phyloP scores from a whole-genome alignment of 192 early-diverging fungal genomes.

The Umbelopsis vinacea region DNA sequence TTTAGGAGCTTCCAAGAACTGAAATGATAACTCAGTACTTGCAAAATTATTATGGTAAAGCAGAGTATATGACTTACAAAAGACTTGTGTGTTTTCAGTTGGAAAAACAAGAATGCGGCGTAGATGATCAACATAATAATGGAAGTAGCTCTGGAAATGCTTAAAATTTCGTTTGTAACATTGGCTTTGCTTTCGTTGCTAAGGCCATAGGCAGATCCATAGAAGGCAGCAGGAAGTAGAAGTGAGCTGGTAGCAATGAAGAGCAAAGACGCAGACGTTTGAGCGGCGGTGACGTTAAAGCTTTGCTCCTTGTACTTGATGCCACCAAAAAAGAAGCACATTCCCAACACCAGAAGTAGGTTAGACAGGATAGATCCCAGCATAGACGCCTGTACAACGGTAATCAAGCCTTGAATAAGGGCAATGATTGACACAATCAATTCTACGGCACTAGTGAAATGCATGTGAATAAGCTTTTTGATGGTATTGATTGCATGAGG shows the following conservation, averaged over 20 bases:
- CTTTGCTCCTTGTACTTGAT: constrained; percentile 72
- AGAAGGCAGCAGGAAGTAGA: constrained; percentile 74
- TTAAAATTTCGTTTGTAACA: constrained; percentile 55
- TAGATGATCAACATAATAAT: constrained; percentile 74
- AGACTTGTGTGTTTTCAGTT: constrained; percentile 80
- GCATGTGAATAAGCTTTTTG: constrained; percentile 43
- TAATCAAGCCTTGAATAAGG: constrained; percentile 73
- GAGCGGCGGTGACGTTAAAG: constrained; percentile 72
- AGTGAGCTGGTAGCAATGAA: constrained; percentile 69
- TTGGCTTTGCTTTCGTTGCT: constrained; percentile 44
- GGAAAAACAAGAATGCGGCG: constrained; percentile 66
- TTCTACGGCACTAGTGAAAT: constrained; percentile 88
- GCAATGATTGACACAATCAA: constrained; percentile 85
- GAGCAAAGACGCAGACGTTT: constrained; percentile 74
- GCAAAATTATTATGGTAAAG: neutral
- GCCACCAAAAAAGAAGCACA: constrained; percentile 88
- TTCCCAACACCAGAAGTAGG: constrained; percentile 83
- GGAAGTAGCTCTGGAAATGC: constrained; percentile 67
- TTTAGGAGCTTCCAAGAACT: constrained; percentile 23
- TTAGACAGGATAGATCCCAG: constrained; percentile 92
- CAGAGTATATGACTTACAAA: constrained; percentile 44
- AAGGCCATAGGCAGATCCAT: constrained; percentile 24
- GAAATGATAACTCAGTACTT: neutral
- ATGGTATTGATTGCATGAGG: neutral
- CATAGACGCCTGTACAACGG: constrained; percentile 88